phyloP scores from a whole-genome alignment of 1,284 basidiomycete species.

The Apiotrichum gamsii region DNA sequence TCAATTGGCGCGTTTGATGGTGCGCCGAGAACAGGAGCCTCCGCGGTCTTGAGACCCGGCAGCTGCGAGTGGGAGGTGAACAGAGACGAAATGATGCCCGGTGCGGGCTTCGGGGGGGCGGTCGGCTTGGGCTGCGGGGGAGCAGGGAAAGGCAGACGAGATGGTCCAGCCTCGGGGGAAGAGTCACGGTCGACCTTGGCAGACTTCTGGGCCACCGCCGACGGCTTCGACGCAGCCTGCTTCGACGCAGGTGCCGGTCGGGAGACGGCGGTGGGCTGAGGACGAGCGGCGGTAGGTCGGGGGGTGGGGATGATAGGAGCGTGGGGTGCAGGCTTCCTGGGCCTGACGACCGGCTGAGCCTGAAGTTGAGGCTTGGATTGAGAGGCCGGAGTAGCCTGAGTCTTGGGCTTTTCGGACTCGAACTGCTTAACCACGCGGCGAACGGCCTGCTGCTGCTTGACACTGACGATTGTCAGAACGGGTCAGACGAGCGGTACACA shows the following conservation, averaged over 20 bases:
- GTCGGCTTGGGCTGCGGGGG: background rate
- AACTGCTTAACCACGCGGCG: slow-evolving; percentile 17
- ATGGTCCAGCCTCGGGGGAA: slow-evolving; percentile 18
- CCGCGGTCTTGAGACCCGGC: too few relatives aligned
- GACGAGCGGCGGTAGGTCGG: slow-evolving; percentile 3
- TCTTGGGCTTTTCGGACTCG: too few relatives aligned
- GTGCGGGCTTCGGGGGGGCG: slow-evolving; percentile 5
- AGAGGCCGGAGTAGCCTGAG: too few relatives aligned
- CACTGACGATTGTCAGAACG: slow-evolving; percentile 23
- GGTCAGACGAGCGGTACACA: too few relatives aligned
- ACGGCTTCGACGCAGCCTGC: slow-evolving; percentile 1
- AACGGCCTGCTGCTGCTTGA: slow-evolving; percentile 42
- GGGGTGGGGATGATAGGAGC: background rate
- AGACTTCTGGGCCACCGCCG: too few relatives aligned
- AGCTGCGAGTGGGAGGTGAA: slow-evolving; percentile 59
- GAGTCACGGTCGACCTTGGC: slow-evolving; percentile 5
- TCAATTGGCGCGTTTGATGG: slow-evolving; percentile 84
- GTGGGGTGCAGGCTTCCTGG: background rate
- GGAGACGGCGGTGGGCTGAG: slow-evolving; percentile 2
- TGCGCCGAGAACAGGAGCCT: slow-evolving; percentile 24
- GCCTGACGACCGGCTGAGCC: background rate
- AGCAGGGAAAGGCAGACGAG: slow-evolving; percentile 7
- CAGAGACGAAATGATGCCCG: slow-evolving; percentile 73
- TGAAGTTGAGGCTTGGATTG: background rate
- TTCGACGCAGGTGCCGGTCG: background rate